Percentiles rank a stretch among this genome's conserved stretches.
Conservation (phyloP, 2,329 filamentous ascomycete genomes). For the Cercospora berteroae region DNA sequence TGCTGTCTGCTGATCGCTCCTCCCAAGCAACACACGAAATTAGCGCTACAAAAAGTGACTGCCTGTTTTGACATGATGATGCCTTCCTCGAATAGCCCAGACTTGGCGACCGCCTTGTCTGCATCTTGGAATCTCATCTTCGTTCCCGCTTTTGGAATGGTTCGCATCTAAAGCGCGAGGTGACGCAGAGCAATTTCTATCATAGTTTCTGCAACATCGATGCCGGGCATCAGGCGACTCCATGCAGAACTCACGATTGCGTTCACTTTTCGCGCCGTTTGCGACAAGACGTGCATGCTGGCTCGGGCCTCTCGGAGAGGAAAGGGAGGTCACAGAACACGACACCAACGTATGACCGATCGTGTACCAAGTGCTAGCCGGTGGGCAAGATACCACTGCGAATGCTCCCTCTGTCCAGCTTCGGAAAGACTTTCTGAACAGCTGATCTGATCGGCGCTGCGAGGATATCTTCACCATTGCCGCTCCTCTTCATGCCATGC, state of each 20-base stretch:
- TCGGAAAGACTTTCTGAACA: not conserved
- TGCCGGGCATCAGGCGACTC: not conserved
- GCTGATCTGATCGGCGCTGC: not conserved
- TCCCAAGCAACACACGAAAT: not conserved
- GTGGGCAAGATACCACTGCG: not conserved
- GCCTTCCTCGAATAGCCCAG: not conserved
- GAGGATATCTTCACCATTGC: not conserved
- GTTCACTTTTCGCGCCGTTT: not conserved
- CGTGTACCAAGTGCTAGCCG: not conserved
- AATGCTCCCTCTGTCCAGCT: not conserved
- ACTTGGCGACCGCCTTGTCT: not conserved
- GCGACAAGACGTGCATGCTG: not conserved
- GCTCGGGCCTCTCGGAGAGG: not conserved
- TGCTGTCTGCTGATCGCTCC: not conserved
- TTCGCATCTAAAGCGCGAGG: not conserved
- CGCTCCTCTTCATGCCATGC: not conserved
- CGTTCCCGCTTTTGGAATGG: not conserved
- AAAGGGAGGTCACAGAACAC: not conserved
- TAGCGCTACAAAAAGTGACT: not conserved
- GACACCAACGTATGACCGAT: not conserved
- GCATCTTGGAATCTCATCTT: not conserved
- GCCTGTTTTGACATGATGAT: not conserved
- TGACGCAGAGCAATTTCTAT: not conserved
- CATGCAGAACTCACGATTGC: not conserved
- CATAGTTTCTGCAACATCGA: not conserved